These are phyloP conservation scores for Hanseniaspora uvarum DNA, from an alignment of 1,139 yeast species.

Conservation along the genomic window DNA sequence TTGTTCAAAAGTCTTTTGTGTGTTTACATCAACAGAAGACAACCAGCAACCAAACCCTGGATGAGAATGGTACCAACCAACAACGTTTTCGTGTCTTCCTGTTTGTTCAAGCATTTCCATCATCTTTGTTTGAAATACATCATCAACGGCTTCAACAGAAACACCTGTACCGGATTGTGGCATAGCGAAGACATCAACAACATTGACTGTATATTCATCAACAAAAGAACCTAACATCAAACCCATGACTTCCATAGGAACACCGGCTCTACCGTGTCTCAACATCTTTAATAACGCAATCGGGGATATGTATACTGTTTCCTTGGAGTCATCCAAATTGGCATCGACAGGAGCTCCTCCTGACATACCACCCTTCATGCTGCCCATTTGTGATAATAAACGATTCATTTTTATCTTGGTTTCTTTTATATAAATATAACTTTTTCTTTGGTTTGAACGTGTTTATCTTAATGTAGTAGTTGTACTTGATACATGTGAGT, in stretches of 20 bases:
- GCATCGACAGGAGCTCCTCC: slow-evolving; percentile 46
- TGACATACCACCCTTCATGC: slow-evolving; percentile 41
- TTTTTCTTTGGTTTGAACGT: not conserved
- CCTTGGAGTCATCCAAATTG: slow-evolving; percentile 86
- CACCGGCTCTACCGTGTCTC: slow-evolving; percentile 98
- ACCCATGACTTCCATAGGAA: slow-evolving; percentile 99
- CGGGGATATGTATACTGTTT: slow-evolving; percentile 91
- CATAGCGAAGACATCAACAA: slow-evolving; percentile 97
- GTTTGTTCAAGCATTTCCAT: slow-evolving; percentile 99
- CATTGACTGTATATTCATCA: slow-evolving; percentile 94
- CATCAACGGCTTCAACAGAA: slow-evolving; percentile 97
- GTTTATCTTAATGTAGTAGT: not conserved
- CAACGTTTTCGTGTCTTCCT: slow-evolving; percentile 97
- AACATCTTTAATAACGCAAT: slow-evolving; percentile 91
- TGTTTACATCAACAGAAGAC: slow-evolving; percentile 91
- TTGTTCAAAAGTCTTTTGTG: slow-evolving; percentile 95
- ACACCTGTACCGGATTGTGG: slow-evolving; percentile 99
- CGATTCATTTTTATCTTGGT: slow-evolving; percentile 12
- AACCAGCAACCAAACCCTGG: slow-evolving; percentile 99
- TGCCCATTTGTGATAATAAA: slow-evolving; percentile 48
- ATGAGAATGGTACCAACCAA: slow-evolving; percentile 98
- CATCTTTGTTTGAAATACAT: slow-evolving; percentile 97
- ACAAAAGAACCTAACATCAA: slow-evolving; percentile 97
- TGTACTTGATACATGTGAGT: not conserved
- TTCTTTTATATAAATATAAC: not conserved